phyloP scores from a whole-genome alignment of 345 rosid species.

The Rhizophora mangle region DNA sequence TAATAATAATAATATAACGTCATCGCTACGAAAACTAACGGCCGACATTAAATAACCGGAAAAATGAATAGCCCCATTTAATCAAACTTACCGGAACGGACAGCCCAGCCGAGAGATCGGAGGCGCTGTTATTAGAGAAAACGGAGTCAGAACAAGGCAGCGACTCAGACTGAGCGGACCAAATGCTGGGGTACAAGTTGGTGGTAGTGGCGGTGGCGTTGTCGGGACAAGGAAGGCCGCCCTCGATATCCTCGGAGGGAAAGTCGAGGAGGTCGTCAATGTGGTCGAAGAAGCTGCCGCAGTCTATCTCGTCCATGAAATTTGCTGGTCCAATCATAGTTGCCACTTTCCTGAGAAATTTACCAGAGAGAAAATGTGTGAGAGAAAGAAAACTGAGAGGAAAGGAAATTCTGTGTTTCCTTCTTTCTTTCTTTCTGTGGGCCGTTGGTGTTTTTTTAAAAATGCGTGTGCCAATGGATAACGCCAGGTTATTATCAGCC shows the following conservation, averaged over 20 bases:
- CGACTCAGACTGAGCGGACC: slow-evolving; percentile 66
- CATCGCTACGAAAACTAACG: slow-evolving; percentile 15
- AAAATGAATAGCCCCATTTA: neutral
- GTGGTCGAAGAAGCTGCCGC: slow-evolving; percentile 91
- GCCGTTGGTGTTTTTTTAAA: neutral
- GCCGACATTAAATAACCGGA: neutral
- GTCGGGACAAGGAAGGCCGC: slow-evolving; percentile 33
- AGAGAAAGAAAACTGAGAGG: neutral
- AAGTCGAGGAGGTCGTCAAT: slow-evolving; percentile 87
- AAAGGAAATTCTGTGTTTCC: neutral
- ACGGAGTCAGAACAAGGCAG: slow-evolving; percentile 59
- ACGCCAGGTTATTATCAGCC: slow-evolving; percentile 12
- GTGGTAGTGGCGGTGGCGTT: slow-evolving; percentile 6
- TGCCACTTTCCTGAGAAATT: slow-evolving; percentile 27
- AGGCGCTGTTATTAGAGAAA: slow-evolving; percentile 49
- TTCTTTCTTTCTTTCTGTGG: neutral
- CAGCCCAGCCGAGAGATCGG: slow-evolving; percentile 74
- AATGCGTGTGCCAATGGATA: neutral
- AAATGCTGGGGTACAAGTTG: slow-evolving; percentile 55
- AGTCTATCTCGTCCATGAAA: slow-evolving; percentile 79
- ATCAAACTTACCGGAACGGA: slow-evolving; percentile 73
- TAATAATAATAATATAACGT: slow-evolving; percentile 8
- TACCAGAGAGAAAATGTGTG: slow-evolving; percentile 4
- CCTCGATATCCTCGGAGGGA: slow-evolving; percentile 65
- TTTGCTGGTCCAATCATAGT: slow-evolving; percentile 61